Evolutionary conservation across 768 basidiomycete species (phyloP), one percentile per base, ranked within the genome.

Genomic region (Boletales sp.): DNA sequence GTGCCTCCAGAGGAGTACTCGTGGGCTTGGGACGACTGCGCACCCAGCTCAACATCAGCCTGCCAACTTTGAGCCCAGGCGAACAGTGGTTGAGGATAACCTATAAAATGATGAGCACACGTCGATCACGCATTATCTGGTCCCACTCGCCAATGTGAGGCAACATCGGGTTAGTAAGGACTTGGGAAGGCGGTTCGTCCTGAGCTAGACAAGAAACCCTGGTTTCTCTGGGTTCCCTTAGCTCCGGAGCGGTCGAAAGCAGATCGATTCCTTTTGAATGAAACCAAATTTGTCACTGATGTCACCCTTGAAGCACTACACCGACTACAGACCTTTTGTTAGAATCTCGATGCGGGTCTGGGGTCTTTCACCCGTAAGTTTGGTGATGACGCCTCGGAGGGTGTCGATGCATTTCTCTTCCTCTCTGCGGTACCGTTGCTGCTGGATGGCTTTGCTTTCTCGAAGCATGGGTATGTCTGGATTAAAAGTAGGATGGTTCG

Each of bases 291-390:
- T 5, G 13, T 56, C 9, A 52, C 48, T 2, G 17, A 35, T 3
- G 14, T 17, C 31, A 14, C 12, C 13, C 3, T 36, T 0, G 30
- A 21, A 15, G 30, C 8, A 13, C 10, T 2, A 41, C 25, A 8
- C 8, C 1, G 15, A 30, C 11, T 36, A 43, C 43, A 48, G 13
- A 60, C 64, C 60, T 57, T 50, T 57, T 19, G 18, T 54, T 9
- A 67, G 46, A 30, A 51, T 54, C 14, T 67, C 65, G 5, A 62
- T 46, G 10, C 65, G 57, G 2, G 54, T 62, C 8, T 46, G 52
- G 0, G 34, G 46, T 17, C 46, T 54, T 21, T 53, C 48, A 1
- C 56, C 54, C 0, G 58, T 62, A 13, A 65, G 54, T 1, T 61
- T 46, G 4, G 32, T 44, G 41, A 67, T 57, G 43, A 49, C 43